Conservation (phyloP, 2,329 filamentous ascomycete genomes). For the Bipolaris zeicola region DNA sequence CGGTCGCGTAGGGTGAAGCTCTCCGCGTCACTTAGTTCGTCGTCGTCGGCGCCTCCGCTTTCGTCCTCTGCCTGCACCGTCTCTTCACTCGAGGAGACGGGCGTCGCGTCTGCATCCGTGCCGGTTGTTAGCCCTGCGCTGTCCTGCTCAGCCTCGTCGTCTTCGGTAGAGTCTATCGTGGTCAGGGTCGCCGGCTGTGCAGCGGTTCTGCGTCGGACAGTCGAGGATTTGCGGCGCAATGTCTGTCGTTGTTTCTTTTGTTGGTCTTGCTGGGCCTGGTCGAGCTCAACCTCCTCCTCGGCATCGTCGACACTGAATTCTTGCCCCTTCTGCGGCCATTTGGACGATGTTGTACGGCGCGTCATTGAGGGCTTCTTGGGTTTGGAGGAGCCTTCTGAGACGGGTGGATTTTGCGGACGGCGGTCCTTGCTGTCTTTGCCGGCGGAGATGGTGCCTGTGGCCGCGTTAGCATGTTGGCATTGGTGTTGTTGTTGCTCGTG, state of each 20-base stretch:
- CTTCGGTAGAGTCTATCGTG: constrained; percentile 56
- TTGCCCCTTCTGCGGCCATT: constrained; percentile 78
- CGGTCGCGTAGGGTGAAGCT: constrained; percentile 97
- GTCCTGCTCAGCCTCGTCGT: constrained; percentile 54
- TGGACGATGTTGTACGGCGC: constrained; percentile 75
- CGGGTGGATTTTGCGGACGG: constrained; percentile 28
- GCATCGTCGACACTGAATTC: constrained; percentile 93
- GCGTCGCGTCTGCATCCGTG: constrained; percentile 30
- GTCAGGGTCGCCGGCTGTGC: constrained; percentile 54
- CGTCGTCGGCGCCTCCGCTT: constrained; percentile 64
- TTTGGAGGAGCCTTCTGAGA: constrained; percentile 32
- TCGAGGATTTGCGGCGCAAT: constrained; percentile 58
- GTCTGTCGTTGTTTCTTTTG: constrained; percentile 41
- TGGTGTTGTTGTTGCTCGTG: background rate
- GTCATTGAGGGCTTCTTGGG: constrained; percentile 74
- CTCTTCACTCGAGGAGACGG: constrained; percentile 46
- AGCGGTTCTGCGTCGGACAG: constrained; percentile 56
- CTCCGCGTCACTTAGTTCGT: constrained; percentile 84
- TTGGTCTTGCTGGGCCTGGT: constrained; percentile 54
- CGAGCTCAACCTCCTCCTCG: constrained; percentile 76
- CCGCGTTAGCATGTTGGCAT: constrained; percentile 9
- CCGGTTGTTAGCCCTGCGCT: constrained; percentile 29
- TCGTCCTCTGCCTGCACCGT: constrained; percentile 47
- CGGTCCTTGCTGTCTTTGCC: constrained; percentile 41
- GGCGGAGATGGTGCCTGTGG: constrained; percentile 44